Conservation (phyloP, 164 flowering plant genomes). For the Chimonanthus salicifolius region DNA sequence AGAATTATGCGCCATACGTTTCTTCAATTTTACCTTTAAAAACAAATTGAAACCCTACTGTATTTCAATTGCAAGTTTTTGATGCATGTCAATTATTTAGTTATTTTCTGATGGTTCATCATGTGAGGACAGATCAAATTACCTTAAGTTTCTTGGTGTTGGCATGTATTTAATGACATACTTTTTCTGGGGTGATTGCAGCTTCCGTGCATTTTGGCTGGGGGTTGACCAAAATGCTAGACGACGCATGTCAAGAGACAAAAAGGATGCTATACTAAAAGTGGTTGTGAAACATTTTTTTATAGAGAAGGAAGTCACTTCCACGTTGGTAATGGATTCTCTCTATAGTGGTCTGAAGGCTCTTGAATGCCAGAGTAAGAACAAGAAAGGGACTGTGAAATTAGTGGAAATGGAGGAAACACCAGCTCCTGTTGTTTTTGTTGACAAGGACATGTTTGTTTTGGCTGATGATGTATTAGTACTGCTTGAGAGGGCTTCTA, state of each 20-base stretch:
- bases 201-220: constrained; percentile 84
- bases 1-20: background rate
- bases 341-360: constrained; percentile 93
- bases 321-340: constrained; percentile 98
- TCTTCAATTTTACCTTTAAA: background rate
- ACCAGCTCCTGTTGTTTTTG: constrained; percentile 63
- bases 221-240: constrained; percentile 68
- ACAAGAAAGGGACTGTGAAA: constrained; percentile 37
- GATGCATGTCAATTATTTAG: background rate
- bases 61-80: background rate
- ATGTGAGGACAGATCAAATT: background rate
- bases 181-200: constrained; percentile 31
- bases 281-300: constrained; percentile 83
- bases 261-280: constrained; percentile 70
- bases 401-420: constrained; percentile 53
- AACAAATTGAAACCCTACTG: background rate
- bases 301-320: constrained; percentile 94
- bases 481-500: constrained; percentile 78
- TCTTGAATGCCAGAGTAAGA: constrained; percentile 65
- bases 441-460: constrained; percentile 83
- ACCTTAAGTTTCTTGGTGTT: background rate
- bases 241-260: constrained; percentile 82
- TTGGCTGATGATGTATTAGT: constrained; percentile 81
- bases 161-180: background rate
- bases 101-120: background rate